Base-by-base conservation (phyloP, 768 basidiomycete genomes). In the Mycena capillaripes region DNA sequence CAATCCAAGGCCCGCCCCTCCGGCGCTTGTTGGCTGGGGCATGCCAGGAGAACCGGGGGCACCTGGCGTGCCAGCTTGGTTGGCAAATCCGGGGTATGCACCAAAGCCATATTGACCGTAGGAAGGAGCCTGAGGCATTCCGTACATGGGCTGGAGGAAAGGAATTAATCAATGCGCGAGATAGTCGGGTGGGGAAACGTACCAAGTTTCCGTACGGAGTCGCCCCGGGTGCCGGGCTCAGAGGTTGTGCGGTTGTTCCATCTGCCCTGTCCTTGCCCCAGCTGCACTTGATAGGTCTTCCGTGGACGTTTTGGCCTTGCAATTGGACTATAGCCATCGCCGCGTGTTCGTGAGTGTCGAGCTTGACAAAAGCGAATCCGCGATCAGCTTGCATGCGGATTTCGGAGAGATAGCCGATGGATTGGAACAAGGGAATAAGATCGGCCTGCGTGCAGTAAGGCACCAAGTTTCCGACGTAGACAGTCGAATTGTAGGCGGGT, bases 371-470 rank as follows among this genome's bases (percentile, higher is more conserved):
- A 2, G 98, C 97, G 81, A 99, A 99, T 53, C 97, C 97, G 74
- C 97, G 93, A 86, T 99, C 97, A 72, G 98, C 92, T 83, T 99
- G 98, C 96, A 99, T 97, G 70, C 98, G 93, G 82, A 99, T 97
- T 85, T 99, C 98, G 75, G 96, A 97, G 56, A 99, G 92, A 83
- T 99, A 99, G 61, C 97, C 97, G 82, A 98, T 99, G 66, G 96
- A 96, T 85, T 98, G 96, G 91, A 99, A 99, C 71, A 99, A 87
- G 16, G 97, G 97, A 78, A 98, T 97, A 70, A 99, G 92, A 83
- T 99, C 98, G 50, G 96, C 96, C 82, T 99, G 97, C 29, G 97
- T 97, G 79, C 94, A 95, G 85, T 96, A 98, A 9, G 97, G 97
- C 74, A 98, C 96, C 76, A 99, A 90, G 86, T 99, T 99, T 73